Evolutionary conservation across 148 eudicot genomes (phyloP), one percentile per base, ranked within the genome.

Genomic region (Chenopodium quinoa): DNA sequence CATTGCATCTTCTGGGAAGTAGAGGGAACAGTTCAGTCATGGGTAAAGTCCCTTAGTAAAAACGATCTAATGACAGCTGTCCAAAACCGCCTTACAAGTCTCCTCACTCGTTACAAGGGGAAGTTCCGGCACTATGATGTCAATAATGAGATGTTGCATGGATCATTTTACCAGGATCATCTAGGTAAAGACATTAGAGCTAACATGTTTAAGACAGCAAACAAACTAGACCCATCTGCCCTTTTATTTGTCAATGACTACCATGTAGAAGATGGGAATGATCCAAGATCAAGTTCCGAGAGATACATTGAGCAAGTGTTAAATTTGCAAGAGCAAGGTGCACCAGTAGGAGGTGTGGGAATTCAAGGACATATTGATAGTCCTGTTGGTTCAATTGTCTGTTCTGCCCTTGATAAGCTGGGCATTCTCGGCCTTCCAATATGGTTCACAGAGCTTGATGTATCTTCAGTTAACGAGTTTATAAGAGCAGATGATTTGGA

Each of bases 1-100:
- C 99, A 96, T 83, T 96, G 99, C 80, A 92, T 96, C 84, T 96
- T 96, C 86, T 96, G 99, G 99, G 99, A 96, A 32, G 98, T 92
- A 5, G 91, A 88, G 4, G 75, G 16, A 78, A 73, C 90, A 0
- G 93, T 93, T 81, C 99, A 93, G 62, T 50, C 85, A 23, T 96
- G 99, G 99, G 22, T 93, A 23, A 84, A 79, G 44, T 13, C 90
- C 76, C 86, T 93, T 25, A 86, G 79, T 81, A 88, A 84, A 27
- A 75, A 75, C 40, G 97, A 91, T 73, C 84, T 96, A 66, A 54
- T 54, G 82, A 27, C 87, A 44, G 93, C 97, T 1, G 94, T 96
- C 40, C 92, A 89, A 75, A 92, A 87, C 85, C 99, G 94, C 48
- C 80, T 96, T n/a, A 87, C 88, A 8, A 84, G 88, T 67, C 92